These are phyloP conservation scores for Penicillium manginii DNA, from an alignment of 495 filamentous ascomycete species.

Conservation along the genomic window DNA sequence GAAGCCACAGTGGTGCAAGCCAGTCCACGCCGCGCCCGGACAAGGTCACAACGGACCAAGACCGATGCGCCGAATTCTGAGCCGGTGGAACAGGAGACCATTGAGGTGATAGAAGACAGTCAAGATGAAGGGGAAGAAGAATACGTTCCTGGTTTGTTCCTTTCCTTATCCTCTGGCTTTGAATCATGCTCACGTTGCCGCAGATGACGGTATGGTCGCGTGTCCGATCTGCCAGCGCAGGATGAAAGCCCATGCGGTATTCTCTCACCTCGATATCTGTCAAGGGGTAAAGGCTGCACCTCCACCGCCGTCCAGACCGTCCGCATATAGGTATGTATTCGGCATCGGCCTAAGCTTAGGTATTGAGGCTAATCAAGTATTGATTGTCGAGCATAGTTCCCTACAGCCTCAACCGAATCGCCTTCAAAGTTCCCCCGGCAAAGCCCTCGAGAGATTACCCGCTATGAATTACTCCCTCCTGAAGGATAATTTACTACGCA, in stretches of 20 bases:
- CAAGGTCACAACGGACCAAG: constrained; percentile 35
- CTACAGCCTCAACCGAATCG: constrained; percentile 22
- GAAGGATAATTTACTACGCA: constrained; percentile 73
- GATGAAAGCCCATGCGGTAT: constrained; percentile 78
- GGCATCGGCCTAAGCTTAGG: background rate
- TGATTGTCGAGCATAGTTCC: constrained; percentile 20
- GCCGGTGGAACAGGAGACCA: background rate
- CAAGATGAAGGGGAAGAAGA: constrained; percentile 41
- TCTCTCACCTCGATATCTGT: constrained; percentile 74
- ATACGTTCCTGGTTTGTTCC: constrained; percentile 28
- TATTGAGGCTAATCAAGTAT: constrained; percentile 18
- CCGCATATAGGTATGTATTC: constrained; percentile 37
- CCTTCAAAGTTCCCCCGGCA: constrained; percentile 19
- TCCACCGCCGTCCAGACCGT: constrained; percentile 12
- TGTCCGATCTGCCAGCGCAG: constrained; percentile 80
- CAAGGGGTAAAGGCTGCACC: constrained; percentile 19
- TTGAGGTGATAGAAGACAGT: constrained; percentile 43
- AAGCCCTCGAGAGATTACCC: constrained; percentile 65
- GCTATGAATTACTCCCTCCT: constrained; percentile 79
- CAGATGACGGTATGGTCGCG: constrained; percentile 73
- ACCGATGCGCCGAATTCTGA: background rate
- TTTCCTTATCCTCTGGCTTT: background rate
- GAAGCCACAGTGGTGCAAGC: constrained; percentile 12
- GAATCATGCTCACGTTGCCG: constrained; percentile 31
- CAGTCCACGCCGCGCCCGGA: constrained; percentile 38